A percentile compares a stretch with the other conserved stretches of the same genome.
Evolutionary conservation across 257 asterid genomes (phyloP).

Genomic region (Scutellaria minor): DNA sequence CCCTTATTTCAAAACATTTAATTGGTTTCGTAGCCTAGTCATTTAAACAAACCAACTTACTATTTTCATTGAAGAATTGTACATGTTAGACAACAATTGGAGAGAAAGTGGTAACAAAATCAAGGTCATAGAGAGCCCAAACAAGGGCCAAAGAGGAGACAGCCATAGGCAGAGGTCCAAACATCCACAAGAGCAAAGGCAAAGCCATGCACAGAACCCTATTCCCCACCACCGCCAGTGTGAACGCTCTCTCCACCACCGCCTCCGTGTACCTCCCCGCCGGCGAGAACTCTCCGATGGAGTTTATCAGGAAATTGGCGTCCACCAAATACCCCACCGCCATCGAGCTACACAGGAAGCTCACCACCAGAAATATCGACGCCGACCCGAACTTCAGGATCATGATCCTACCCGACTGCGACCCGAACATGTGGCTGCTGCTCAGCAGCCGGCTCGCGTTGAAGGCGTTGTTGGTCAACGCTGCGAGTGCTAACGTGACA

Average conservation of each 20-base stretch:
- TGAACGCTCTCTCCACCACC: slow-evolving; percentile 70
- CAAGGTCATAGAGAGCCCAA: slow-evolving; percentile 65
- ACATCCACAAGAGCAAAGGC: slow-evolving; percentile 71
- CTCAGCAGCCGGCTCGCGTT: slow-evolving; percentile 48
- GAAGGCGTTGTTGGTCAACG: slow-evolving; percentile 73
- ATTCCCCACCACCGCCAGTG: slow-evolving; percentile 69
- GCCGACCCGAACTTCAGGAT: slow-evolving; percentile 68
- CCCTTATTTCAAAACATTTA: too few species aligned
- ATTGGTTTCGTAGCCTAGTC: too few species aligned
- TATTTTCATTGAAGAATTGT: too few species aligned
- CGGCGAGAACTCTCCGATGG: slow-evolving; percentile 62
- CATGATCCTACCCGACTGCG: slow-evolving; percentile 57
- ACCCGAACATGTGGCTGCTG: slow-evolving; percentile 49
- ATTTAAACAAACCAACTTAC: too few species aligned
- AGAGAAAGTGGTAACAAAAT: slow-evolving; percentile 46
- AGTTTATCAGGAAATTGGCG: slow-evolving; percentile 74
- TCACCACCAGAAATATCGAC: slow-evolving; percentile 54
- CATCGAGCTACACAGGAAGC: slow-evolving; percentile 75
- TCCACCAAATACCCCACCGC: slow-evolving; percentile 62
- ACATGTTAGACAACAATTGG: not conserved
- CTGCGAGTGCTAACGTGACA: slow-evolving; percentile 54
- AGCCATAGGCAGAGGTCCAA: slow-evolving; percentile 71
- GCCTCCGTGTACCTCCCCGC: slow-evolving; percentile 48
- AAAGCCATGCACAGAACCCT: slow-evolving; percentile 65
- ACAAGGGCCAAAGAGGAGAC: slow-evolving; percentile 64